Percentiles rank a stretch among this genome's conserved stretches.
Conservation (phyloP, 495 filamentous ascomycete genomes). For the Cercophora scortea region DNA sequence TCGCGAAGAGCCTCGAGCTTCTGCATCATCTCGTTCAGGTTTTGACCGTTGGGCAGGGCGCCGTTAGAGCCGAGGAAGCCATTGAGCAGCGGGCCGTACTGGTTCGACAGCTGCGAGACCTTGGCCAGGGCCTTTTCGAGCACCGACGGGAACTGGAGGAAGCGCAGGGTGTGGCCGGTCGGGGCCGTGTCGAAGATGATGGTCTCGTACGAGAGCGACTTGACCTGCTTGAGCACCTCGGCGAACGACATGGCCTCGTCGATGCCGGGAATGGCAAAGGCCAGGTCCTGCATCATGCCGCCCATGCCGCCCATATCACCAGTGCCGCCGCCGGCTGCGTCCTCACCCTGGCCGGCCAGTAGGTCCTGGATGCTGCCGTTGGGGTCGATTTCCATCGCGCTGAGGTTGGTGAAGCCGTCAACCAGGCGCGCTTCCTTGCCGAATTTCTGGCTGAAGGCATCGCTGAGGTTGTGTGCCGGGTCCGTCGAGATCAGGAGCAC, state of each 20-base stretch:
- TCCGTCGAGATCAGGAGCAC: conserved; percentile 98
- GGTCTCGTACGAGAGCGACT: conserved; percentile 95
- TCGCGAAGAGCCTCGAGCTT: conserved; percentile 89
- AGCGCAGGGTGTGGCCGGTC: conserved; percentile 97
- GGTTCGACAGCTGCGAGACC: conserved; percentile 82
- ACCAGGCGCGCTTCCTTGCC: conserved; percentile 94
- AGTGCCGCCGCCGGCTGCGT: conserved; percentile 49
- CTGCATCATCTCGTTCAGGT: conserved; percentile 80
- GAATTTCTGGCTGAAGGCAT: conserved; percentile 98
- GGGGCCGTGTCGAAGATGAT: conserved; percentile 99
- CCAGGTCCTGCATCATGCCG: conserved; percentile 60
- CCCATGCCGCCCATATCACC: conserved; percentile 55
- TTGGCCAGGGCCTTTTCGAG: conserved; percentile 98
- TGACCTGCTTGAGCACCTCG: conserved; percentile 98
- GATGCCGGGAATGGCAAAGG: conserved; percentile 82
- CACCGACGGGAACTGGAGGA: conserved; percentile 96
- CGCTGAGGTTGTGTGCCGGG: conserved; percentile 95
- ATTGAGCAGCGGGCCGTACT: conserved; percentile 95
- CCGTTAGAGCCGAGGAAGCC: conserved; percentile 81
- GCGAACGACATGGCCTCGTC: conserved; percentile 99
- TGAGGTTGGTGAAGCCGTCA: conserved; percentile 87
- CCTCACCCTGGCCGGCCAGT: conserved; percentile 72
- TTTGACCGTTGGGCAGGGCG: conserved; percentile 76
- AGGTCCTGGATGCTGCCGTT: conserved; percentile 97
- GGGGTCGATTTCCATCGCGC: conserved; percentile 99